These are phyloP conservation scores for Cylindrotheca closterium DNA, from an alignment of 108 stramenopile species.

Conservation along the genomic window DNA sequence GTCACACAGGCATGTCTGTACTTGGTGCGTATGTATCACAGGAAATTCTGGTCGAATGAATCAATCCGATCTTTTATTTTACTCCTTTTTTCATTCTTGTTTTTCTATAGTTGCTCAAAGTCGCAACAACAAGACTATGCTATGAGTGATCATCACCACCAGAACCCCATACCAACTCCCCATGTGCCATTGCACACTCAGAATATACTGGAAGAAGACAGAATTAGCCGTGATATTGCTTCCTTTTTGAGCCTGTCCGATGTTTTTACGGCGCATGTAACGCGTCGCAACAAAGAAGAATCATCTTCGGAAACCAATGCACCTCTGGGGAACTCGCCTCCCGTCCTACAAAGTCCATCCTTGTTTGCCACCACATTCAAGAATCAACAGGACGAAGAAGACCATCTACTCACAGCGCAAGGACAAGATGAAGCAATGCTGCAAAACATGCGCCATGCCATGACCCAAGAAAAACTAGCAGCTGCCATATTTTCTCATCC, in stretches of 20 bases:
- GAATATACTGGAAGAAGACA: not conserved
- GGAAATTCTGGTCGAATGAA: too few relatives aligned
- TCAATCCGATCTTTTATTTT: too few relatives aligned
- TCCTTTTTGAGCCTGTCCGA: constrained; percentile 61
- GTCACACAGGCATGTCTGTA: too few relatives aligned
- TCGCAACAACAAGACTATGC: too few relatives aligned
- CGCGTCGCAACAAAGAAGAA: too few relatives aligned
- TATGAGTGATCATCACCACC: too few relatives aligned
- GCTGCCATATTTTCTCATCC: constrained; percentile 80
- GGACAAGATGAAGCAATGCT: not conserved
- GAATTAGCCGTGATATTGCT: constrained; percentile 41
- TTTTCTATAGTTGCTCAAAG: too few relatives aligned
- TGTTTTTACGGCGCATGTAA: too few relatives aligned
- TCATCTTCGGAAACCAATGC: constrained; percentile 1
- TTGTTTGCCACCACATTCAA: too few relatives aligned
- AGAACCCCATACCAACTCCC: not conserved
- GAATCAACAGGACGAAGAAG: not conserved
- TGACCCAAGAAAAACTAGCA: constrained; percentile 64
- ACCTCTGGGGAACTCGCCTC: not conserved
- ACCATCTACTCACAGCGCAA: constrained; percentile 3
- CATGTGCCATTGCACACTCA: not conserved
- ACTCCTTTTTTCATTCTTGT: too few relatives aligned
- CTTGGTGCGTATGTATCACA: too few relatives aligned
- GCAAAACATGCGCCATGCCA: not conserved
- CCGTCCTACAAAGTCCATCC: not conserved